Evolutionary conservation across 441 rosid species (phyloP).

Genomic region (Populus hybrid): DNA sequence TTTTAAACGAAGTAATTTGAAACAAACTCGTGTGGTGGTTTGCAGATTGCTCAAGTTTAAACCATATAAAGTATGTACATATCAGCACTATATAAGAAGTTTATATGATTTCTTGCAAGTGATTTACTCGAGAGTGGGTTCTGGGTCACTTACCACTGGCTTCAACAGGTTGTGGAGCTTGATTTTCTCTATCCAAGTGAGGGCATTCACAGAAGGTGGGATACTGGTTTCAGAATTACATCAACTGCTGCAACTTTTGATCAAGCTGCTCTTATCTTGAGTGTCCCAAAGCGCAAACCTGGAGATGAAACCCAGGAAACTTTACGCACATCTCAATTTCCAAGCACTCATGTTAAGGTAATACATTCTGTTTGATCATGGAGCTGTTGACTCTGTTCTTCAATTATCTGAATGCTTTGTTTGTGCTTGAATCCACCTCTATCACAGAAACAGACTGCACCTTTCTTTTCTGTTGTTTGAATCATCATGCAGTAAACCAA

Average conservation of each 20-base stretch:
- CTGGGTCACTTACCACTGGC: conserved; percentile 10
- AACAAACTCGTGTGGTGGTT: not conserved
- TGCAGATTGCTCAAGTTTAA: not conserved
- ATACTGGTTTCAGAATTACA: conserved; percentile 83
- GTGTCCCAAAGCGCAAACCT: conserved; percentile 88
- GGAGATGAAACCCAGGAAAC: conserved; percentile 98
- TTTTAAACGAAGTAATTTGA: not conserved
- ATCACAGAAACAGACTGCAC: not conserved
- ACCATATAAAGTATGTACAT: not conserved
- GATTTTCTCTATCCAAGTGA: conserved; percentile 99
- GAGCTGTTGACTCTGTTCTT: not conserved
- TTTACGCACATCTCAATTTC: conserved; percentile 92
- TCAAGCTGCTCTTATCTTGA: conserved; percentile 90
- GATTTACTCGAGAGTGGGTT: not conserved
- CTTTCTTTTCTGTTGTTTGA: not conserved
- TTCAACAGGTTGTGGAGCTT: conserved; percentile 83
- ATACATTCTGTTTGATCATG: not conserved
- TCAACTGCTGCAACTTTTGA: conserved; percentile 93
- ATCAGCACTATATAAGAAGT: too few species aligned
- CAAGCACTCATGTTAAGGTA: conserved; percentile 97
- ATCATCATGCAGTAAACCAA: not conserved
- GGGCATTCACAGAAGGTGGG: conserved; percentile 98
- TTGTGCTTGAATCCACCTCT: not conserved
- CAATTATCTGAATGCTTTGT: not conserved
- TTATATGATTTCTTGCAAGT: not conserved